Evolutionary conservation across 306 rosid genomes (phyloP).

Genomic region (Inga laurina): DNA sequence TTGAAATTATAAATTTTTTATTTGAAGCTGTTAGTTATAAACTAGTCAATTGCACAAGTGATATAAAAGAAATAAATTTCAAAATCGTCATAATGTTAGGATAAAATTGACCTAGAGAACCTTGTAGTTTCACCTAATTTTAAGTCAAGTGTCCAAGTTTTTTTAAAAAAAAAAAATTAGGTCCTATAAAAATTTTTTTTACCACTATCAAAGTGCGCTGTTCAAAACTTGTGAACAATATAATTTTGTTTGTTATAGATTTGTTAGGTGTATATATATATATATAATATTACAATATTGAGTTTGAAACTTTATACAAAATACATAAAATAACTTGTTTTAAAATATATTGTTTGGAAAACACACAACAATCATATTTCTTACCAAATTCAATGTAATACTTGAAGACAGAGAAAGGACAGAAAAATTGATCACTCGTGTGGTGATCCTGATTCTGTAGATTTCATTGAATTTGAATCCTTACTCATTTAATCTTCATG

Average conservation of each 20-base stretch:
- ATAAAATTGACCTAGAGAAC: not conserved
- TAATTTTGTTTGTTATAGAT: not conserved
- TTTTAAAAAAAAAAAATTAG: no score
- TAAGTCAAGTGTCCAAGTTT: no score
- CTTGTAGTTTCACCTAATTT: not conserved
- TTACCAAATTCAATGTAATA: not conserved
- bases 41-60: not conserved
- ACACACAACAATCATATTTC: not conserved
- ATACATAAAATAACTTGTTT: no score
- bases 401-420: not conserved
- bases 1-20: not conserved
- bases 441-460: not conserved
- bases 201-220: not conserved
- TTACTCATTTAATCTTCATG: not conserved
- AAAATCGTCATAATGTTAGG: not conserved
- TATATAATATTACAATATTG: no score
- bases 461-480: not conserved
- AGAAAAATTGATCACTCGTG: not conserved
- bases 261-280: no score
- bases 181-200: not conserved
- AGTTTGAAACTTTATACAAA: not conserved
- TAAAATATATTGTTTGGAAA: no score
- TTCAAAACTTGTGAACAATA: not conserved
- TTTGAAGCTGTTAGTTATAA: not conserved
- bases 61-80: not conserved